Evolutionary conservation across 306 rosid genomes (phyloP).

Genomic region (Glycine latifolia): DNA sequence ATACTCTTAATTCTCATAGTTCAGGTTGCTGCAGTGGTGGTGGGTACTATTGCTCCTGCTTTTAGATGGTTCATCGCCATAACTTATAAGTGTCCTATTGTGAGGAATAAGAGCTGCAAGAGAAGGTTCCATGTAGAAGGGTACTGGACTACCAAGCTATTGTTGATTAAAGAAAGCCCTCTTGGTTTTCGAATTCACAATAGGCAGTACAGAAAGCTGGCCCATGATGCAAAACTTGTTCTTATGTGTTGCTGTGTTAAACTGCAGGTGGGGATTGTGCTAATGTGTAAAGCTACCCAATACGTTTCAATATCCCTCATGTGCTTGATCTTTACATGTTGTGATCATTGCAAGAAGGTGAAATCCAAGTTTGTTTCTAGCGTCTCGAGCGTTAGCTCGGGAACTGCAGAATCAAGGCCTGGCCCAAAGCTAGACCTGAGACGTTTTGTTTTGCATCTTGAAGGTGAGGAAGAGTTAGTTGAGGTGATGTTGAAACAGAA

Average conservation of each 20-base stretch:
- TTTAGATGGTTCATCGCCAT: constrained; percentile 77
- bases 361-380: constrained; percentile 36
- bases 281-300: constrained; percentile 63
- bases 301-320: constrained; percentile 60
- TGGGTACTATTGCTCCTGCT: constrained; percentile 86
- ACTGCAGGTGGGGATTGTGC: constrained; percentile 68
- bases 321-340: constrained; percentile 47
- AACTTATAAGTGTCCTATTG: constrained; percentile 63
- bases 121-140: constrained; percentile 61
- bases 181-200: constrained; percentile 52
- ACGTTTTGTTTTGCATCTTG: constrained; percentile 80
- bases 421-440: constrained; percentile 57
- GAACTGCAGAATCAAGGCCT: constrained; percentile 43
- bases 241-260: constrained; percentile 59
- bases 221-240: constrained; percentile 56
- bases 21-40: constrained; percentile 69
- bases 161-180: constrained; percentile 62
- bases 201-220: constrained; percentile 59
- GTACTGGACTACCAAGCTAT: constrained; percentile 70
- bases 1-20: constrained; percentile 63
- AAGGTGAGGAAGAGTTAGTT: constrained; percentile 83
- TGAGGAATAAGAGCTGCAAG: constrained; percentile 41
- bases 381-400: constrained; percentile 41
- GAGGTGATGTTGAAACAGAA: constrained; percentile 65
- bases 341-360: constrained; percentile 46